These are phyloP conservation scores for Neocallimastix lanati DNA, from an alignment of 192 early-diverging fungal genomes.

Conservation along the genomic window DNA sequence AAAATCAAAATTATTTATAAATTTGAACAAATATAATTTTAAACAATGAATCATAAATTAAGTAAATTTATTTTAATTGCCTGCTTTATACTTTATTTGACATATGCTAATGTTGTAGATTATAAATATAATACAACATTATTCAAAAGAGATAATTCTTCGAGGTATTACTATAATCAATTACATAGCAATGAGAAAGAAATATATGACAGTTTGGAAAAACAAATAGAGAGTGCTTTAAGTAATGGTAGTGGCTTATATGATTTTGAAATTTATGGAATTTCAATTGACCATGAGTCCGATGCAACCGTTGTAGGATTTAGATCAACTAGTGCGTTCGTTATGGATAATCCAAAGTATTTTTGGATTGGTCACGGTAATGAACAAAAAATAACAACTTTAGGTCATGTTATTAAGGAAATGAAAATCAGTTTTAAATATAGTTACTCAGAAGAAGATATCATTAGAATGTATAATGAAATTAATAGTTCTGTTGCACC, in stretches of 20 bases:
- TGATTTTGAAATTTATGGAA: neutral
- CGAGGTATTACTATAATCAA: neutral
- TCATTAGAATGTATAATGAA: neutral
- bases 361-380: neutral
- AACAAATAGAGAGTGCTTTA: neutral
- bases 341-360: neutral
- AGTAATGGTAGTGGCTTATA: neutral
- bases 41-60: too few species aligned
- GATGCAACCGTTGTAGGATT: neutral
- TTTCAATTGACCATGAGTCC: neutral
- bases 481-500: too few species aligned
- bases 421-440: neutral
- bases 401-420: neutral
- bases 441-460: neutral
- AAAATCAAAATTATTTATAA: too few species aligned
- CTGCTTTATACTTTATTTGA: too few species aligned
- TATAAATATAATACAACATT: too few species aligned
- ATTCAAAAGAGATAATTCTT: neutral
- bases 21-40: too few species aligned
- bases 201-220: neutral
- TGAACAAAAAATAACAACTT: neutral
- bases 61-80: too few species aligned
- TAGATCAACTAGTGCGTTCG: neutral
- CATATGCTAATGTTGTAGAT: too few species aligned
- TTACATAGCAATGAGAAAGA: neutral